Evolutionary conservation across 106 monocot genomes (phyloP).

Genomic region (Allium fistulosum): DNA sequence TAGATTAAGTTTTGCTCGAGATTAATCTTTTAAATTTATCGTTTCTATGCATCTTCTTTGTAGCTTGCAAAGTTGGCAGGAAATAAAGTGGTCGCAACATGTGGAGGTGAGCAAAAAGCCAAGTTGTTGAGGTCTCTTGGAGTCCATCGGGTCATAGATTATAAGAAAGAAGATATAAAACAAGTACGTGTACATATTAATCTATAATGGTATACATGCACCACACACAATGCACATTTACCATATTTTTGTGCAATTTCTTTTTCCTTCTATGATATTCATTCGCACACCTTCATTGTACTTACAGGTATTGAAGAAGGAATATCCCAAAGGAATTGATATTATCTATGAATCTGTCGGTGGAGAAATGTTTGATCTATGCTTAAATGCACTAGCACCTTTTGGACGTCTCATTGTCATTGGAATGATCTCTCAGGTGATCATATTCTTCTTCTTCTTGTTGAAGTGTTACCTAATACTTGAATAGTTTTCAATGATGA

Average conservation of each 20-base stretch:
- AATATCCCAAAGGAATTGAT: constrained; percentile 80
- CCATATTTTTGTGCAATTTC: not conserved
- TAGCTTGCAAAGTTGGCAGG: constrained; percentile 95
- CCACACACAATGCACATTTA: not conserved
- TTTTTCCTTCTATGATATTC: too few species aligned
- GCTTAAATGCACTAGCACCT: constrained; percentile 82
- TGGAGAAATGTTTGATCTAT: constrained; percentile 83
- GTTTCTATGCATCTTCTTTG: not conserved
- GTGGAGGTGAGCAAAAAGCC: constrained; percentile 87
- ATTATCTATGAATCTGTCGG: constrained; percentile 97
- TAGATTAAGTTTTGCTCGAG: too few species aligned
- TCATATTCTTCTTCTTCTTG: not conserved
- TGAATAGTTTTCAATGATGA: too few species aligned
- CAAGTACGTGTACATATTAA: constrained; percentile 35
- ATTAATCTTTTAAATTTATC: not conserved
- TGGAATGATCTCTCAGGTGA: constrained; percentile 98
- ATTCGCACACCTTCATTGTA: too few species aligned
- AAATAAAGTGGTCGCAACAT: constrained; percentile 92
- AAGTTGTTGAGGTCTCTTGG: constrained; percentile 70
- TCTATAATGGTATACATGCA: not conserved
- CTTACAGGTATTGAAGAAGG: constrained; percentile 77
- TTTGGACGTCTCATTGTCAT: constrained; percentile 86
- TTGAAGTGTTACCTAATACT: too few species aligned
- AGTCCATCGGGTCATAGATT: constrained; percentile 86
- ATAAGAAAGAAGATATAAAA: constrained; percentile 78